phyloP scores from a whole-genome alignment of 805 yeast genomes.

The Kluyveromyces aestuarii region DNA sequence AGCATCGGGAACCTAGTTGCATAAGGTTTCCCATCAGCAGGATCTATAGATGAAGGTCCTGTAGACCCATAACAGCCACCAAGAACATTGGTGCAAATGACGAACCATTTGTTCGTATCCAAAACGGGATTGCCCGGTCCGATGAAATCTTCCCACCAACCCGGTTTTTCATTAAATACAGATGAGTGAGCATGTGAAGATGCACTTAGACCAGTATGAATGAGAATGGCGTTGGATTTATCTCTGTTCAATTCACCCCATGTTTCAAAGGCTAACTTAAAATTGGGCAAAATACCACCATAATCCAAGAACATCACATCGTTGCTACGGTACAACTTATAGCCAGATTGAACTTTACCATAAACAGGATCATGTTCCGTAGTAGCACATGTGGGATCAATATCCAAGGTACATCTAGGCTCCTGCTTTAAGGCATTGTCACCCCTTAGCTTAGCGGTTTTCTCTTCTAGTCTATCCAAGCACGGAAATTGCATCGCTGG shows the following conservation, averaged over 20 bases:
- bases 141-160: conserved; percentile 95
- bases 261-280: conserved; percentile 81
- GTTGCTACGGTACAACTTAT: conserved; percentile 43
- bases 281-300: conserved; percentile 70
- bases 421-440: neutral
- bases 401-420: conserved; percentile 1
- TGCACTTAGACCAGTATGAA: conserved; percentile 90
- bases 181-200: conserved; percentile 90
- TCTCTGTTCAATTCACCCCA: conserved; percentile 71
- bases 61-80: conserved; percentile 96
- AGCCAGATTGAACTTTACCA: conserved; percentile 60
- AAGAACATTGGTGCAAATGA: conserved; percentile 82
- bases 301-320: conserved; percentile 66
- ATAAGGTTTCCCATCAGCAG: conserved; percentile 55
- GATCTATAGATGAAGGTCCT: conserved; percentile 78
- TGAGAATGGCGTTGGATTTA: conserved; percentile 61
- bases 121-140: conserved; percentile 67
- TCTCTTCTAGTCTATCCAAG: conserved; percentile 62
- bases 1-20: conserved; percentile 85
- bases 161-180: conserved; percentile 53
- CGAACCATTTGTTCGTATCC: conserved; percentile 74
- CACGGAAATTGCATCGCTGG: conserved; percentile 78
- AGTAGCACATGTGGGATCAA: conserved; percentile 6
- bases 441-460: conserved; percentile 29
- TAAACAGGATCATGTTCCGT: conserved; percentile 77